These are phyloP conservation scores for Rutstroemia sp. DNA, from an alignment of 2,329 filamentous ascomycete genomes.

Conservation along the genomic window DNA sequence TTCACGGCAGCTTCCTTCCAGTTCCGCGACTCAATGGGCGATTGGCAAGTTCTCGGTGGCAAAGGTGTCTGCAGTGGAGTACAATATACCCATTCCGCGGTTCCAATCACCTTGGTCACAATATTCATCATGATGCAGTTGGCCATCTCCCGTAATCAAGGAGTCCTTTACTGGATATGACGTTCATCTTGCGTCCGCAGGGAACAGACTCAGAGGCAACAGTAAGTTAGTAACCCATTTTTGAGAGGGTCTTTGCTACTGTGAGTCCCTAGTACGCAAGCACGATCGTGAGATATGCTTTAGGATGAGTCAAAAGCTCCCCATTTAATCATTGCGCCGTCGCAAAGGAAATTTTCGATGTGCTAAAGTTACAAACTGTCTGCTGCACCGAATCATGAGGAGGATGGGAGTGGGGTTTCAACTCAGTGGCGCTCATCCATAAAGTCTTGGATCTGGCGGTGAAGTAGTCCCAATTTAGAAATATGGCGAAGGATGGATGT, in stretches of 20 bases:
- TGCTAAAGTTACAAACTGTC: too few species aligned
- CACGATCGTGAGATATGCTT: too few species aligned
- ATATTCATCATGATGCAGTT: constrained; percentile 7
- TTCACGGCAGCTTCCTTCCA: neutral
- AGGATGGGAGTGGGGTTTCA: constrained; percentile 4
- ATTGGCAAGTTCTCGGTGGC: constrained; percentile 5
- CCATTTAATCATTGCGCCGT: neutral
- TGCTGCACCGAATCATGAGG: neutral
- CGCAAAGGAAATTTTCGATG: too few species aligned
- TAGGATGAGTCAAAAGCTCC: constrained; percentile 4
- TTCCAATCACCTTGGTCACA: constrained; percentile 7
- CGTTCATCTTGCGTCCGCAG: neutral
- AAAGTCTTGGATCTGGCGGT: constrained; percentile 2
- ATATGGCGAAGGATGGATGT: neutral
- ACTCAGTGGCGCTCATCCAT: neutral
- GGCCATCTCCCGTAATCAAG: neutral
- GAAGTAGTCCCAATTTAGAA: neutral
- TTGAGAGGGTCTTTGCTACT: too few species aligned
- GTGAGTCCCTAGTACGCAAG: too few species aligned
- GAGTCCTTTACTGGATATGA: neutral
- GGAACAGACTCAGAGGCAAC: too few species aligned
- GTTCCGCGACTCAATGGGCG: neutral
- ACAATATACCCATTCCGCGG: neutral
- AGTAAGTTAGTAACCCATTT: neutral
- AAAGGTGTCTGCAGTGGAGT: constrained; percentile 5